These are phyloP conservation scores for Vanrija sp. DNA, from an alignment of 1,284 basidiomycete genomes.

Conservation along the genomic window DNA sequence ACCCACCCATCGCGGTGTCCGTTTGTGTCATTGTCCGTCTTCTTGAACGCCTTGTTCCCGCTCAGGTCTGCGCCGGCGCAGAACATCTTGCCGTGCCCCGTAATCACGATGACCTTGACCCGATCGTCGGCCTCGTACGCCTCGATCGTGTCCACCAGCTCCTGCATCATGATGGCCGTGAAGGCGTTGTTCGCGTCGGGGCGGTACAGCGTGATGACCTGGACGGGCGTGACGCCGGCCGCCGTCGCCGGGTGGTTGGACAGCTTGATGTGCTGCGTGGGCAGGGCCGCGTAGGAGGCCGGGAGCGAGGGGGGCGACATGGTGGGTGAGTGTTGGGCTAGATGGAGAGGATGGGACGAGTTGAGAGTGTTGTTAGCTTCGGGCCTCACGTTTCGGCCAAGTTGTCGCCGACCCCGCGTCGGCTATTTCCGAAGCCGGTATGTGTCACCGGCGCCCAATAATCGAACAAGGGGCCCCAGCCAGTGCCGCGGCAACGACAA, in stretches of 20 bases:
- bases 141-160: constrained; percentile 9
- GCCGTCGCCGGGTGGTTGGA: constrained; percentile 14
- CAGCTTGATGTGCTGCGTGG: constrained; percentile 4
- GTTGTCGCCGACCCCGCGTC: too few relatives aligned
- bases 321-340: background rate
- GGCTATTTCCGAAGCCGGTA: too few relatives aligned
- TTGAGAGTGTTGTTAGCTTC: too few relatives aligned
- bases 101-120: constrained; percentile 15
- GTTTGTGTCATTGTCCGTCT: constrained; percentile 1
- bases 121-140: constrained; percentile 14
- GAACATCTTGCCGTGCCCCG: constrained; percentile 17
- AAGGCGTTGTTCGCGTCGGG: constrained; percentile 16
- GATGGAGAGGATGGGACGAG: too few relatives aligned
- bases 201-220: constrained; percentile 18
- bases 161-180: constrained; percentile 12
- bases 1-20: constrained; percentile 15
- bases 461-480: too few relatives aligned
- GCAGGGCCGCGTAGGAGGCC: constrained; percentile 4
- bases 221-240: constrained; percentile 18
- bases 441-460: too few relatives aligned
- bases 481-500: too few relatives aligned
- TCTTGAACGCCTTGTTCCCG: constrained; percentile 8
- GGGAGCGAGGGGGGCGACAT: background rate
- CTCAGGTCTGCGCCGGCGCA: constrained; percentile 19
- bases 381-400: too few relatives aligned